These are phyloP conservation scores for Brettanomyces bruxellensis DNA, from an alignment of 805 yeast genomes.

Conservation along the genomic window DNA sequence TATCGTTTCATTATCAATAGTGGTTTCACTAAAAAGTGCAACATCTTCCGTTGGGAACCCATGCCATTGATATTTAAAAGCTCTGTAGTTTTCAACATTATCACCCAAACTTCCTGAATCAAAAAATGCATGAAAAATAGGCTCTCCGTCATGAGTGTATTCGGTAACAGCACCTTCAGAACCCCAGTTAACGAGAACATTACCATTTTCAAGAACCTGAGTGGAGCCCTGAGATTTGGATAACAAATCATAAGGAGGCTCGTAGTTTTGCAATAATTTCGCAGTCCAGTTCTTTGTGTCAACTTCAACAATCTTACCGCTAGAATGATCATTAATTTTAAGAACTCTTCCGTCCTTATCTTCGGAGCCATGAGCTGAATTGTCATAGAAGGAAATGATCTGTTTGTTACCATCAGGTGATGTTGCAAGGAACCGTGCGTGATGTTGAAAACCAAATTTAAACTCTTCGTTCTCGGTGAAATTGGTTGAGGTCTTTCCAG, in stretches of 20 bases:
- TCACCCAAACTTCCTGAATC: slow-evolving; percentile 24
- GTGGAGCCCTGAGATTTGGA: slow-evolving; percentile 27
- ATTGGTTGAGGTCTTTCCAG: slow-evolving; percentile 7
- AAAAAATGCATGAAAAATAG: slow-evolving; percentile 25
- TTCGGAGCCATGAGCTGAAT: slow-evolving; percentile 30
- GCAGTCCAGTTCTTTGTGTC: slow-evolving; percentile 22
- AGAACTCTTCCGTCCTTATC: slow-evolving; percentile 21
- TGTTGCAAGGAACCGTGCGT: slow-evolving; percentile 23
- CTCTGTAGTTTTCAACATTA: slow-evolving; percentile 27
- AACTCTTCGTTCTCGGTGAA: slow-evolving; percentile 13
- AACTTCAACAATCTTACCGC: slow-evolving; percentile 28
- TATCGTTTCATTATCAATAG: slow-evolving; percentile 12
- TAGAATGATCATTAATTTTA: slow-evolving; percentile 18
- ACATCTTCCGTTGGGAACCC: slow-evolving; percentile 27
- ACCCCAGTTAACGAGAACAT: slow-evolving; percentile 30
- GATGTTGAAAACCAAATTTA: slow-evolving; percentile 29
- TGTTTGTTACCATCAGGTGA: slow-evolving; percentile 20
- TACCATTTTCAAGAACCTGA: slow-evolving; percentile 25
- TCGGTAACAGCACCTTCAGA: slow-evolving; percentile 32
- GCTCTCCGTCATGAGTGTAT: slow-evolving; percentile 19
- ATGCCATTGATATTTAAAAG: slow-evolving; percentile 27
- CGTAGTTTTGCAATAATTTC: slow-evolving; percentile 11
- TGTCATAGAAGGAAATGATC: slow-evolving; percentile 28
- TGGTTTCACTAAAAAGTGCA: slow-evolving; percentile 15
- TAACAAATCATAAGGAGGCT: slow-evolving; percentile 10